Evolutionary conservation across 129 eudicot species (phyloP), one percentile per base, ranked within the genome.

Genomic region (Saussurea involucrata): DNA sequence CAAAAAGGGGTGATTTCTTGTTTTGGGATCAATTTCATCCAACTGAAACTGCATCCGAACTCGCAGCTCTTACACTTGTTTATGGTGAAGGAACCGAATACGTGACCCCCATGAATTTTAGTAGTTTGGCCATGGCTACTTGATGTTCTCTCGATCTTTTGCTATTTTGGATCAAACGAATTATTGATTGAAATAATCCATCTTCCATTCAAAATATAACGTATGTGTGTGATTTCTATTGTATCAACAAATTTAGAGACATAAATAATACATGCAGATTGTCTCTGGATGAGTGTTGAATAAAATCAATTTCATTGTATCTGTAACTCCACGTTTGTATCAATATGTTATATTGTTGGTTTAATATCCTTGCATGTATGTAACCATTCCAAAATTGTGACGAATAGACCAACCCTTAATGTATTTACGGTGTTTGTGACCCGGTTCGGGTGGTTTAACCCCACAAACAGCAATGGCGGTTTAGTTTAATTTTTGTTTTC

Each of bases 1-100:
- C 27, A 0, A 85, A 87, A 34, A 83, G 89, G 17, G 40, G 63
- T 8, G 77, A 85, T 44, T 72, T 71, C 69, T 81, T 89, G 73
- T 87, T 87, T 60, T 89, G 91, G 91, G 95, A 87, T 74, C 22
- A 22, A 78, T 83, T 72, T 75, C 95, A 89, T 73, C 89, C 95
- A 22, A 85, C 92, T 29, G 83, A 85, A 53, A 65, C 68, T 18
- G 95, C 85, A 24, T 83, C 89, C 0, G 24, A 46, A n/a, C 65
- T 78, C 8, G 92, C 85, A 53, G 87, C 89, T 64, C 69, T 37
- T 24, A 63, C 81, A 8, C 66, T 88, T 24, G 79, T 80, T 67
- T 83, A 28, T 13, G 89, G 76, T 12, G 86, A 83, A 81, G 84
- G 84, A 29, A 8, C 68, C 8, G 87, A 81, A 18, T 78, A 44